Evolutionary conservation across 257 asterid species (phyloP), one percentile per base, ranked within the genome.

Genomic region (Primulina tabacum): DNA sequence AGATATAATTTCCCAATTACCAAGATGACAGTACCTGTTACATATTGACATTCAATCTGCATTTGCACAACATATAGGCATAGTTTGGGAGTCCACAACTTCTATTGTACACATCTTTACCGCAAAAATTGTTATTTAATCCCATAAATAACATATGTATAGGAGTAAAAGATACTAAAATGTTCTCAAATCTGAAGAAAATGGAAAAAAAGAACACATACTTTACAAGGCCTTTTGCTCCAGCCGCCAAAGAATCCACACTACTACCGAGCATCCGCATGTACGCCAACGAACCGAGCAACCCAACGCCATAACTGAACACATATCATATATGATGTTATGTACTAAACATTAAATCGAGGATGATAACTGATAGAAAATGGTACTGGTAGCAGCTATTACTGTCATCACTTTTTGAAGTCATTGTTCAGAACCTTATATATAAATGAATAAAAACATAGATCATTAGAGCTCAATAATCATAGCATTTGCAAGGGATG

Each of bases 181-280:
- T 17, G 35, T 21, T 34, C 69, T 53, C 28, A 29, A 24, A 37
- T 52, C 65, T 17, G 8, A 20, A 7, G 12, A 67, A 66, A 71
- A 21, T 43, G 56, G 43, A 64, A 63, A 8, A 8, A 17, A 33
- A 55, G 69, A 67, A 63, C 40, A 30, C 86, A 75, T 90, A 93
- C 98, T 93, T 88, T 81, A 89, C 56, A 50, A 93, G 81, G 59
- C 94, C 94, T 81, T 65, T 86, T 61, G 97, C 89, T 83, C 97
- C 98, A 66, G 84, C 97, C 17, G 94, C 96, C 90, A 93, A 79
- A 69, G 96, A 79, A 79, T 93, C 98, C 56, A 93, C 77, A 43
- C 81, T 88, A 76, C 80, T 93, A 40, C 98, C 97, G 35, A 93
- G 95, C 98, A 93, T 90, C 69, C 94, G 82, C 83, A 93, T 84